A percentile compares a stretch with the other conserved stretches of the same genome.
Conservation (phyloP, 192 early-diverging fungal genomes). For the Dispira simplex region DNA sequence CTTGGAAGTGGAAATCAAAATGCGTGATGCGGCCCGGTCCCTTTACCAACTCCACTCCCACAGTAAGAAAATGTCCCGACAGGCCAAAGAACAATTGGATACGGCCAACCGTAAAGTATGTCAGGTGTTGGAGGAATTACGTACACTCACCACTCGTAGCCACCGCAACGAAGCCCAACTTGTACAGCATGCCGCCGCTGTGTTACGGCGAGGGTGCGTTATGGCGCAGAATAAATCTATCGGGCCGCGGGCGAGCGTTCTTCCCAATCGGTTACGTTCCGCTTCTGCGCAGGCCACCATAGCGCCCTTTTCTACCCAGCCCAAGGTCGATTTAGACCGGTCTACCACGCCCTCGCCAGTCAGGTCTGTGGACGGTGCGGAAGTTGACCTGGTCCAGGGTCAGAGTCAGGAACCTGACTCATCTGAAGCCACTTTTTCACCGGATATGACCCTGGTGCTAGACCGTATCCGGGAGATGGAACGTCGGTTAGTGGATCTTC, state of each 20-base stretch:
- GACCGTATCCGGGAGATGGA: slow-evolving; percentile 8
- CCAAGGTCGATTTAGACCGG: not conserved
- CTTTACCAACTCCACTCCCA: slow-evolving; percentile 31
- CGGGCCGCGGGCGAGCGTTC: too few species aligned
- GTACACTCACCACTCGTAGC: slow-evolving; percentile 29
- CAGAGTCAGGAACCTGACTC: too few species aligned
- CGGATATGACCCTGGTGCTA: not conserved
- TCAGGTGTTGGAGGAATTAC: slow-evolving; percentile 29
- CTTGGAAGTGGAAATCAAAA: slow-evolving; percentile 37
- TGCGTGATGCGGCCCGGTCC: slow-evolving; percentile 38
- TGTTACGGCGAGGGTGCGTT: slow-evolving; percentile 16
- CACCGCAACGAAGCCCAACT: slow-evolving; percentile 27
- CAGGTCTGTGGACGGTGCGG: too few species aligned
- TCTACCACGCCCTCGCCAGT: too few species aligned
- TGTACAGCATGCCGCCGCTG: slow-evolving; percentile 35
- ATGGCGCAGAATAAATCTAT: too few species aligned
- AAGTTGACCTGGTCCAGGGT: too few species aligned
- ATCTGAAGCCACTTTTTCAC: too few species aligned
- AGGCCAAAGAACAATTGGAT: slow-evolving; percentile 32
- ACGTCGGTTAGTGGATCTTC: not conserved
- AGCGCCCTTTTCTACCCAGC: not conserved
- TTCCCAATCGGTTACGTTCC: too few species aligned
- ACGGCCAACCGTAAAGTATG: slow-evolving; percentile 34
- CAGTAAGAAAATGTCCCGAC: slow-evolving; percentile 31
- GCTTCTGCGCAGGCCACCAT: too few species aligned